Evolutionary conservation across 768 basidiomycete genomes (phyloP), one percentile per base, ranked within the genome.

Genomic region (Mycena indigotica): DNA sequence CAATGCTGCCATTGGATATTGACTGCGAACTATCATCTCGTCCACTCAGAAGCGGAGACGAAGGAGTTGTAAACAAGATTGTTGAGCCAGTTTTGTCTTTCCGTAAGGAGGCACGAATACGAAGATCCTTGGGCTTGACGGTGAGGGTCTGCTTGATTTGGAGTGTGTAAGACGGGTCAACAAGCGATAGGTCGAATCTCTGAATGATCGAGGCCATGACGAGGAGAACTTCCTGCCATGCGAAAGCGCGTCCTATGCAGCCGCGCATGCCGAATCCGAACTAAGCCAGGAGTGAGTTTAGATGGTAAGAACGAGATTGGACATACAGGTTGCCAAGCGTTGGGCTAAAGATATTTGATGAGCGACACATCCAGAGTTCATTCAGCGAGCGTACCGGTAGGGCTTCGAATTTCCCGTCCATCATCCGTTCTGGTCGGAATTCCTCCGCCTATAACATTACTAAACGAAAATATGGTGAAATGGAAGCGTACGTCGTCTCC

Each of bases 361-460:
- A n/a, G n/a, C n/a, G n/a, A n/a, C n/a, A n/a, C n/a, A n/a, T n/a
- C n/a, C n/a, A n/a, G n/a, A n/a, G n/a, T n/a, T n/a, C n/a, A n/a
- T n/a, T n/a, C n/a, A 29, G 15, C 23, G 30, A 21, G 58, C 51
- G 48, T 32, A 60, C 63, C 1, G 80, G 80, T 6, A 80, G 67
- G 10, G 73, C 72, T 63, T 80, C 79, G 57, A 80, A 82, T 53
- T 75, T 75, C n/a, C 77, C 79, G 55, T 79, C 76, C 30, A 80
- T 61, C 78, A 82, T 77, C 13, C 80, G 70, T 59, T 81, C 80
- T 0, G 80, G 80, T n/a, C 64, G 69, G 67, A 77, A 81, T 51
- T 75, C 72, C 5, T 74, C 65, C 4, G 75, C 80, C 66, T 82
- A n/a, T 17, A n/a, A 19, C 6, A 17, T n/a, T 24, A 19, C 5